Base-by-base conservation (phyloP, 768 basidiomycete genomes). In the Rhizopogon salebrosus region DNA sequence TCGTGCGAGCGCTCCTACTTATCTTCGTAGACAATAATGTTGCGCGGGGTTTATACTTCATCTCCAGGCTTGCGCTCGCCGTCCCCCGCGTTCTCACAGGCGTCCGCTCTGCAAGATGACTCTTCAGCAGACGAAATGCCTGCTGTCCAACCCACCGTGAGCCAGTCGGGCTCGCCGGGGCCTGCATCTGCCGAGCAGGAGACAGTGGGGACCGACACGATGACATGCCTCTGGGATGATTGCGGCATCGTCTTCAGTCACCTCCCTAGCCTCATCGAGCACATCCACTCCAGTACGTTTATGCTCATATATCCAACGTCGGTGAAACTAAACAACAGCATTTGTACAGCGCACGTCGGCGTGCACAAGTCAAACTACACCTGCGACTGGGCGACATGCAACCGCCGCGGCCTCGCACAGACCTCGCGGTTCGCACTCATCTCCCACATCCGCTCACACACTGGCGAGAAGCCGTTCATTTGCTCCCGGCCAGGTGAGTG, bases 401-500 rank as follows among this genome's bases (percentile, higher is more conserved):
- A 74, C 18, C 80, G 94, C 16, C 77, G 86, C 49, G 91, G 92
- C 3, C 76, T 93, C 48, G 78, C 87, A 1, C 94, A 97, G 65
- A 90, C 89, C 0, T 92, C 89, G 4, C 82, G 92, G 23, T 95
- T 94, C 59, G 91, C 93, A 5, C 80, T 98, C 42, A 84, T 94
- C 52, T 90, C 91, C 4, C 94, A 98, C 65, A 81, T 93, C 43
- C 82, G 94, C 29, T 90, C 88, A 10, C 94, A 98, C 65, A 95
- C 94, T 0, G 94, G 94, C 49, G 94, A 98, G 70, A 93, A 93
- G 62, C 94, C 93, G 0, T 97, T 93, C 63, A 84, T 80, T 22
- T 98, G 94, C 64, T 70, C 83, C 10, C 74, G 81, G 53, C 84
- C 90, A 63, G 92, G 93, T 89, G 54, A 60, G 84, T 66, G 36